Evolutionary conservation across 805 yeast species (phyloP).

Genomic region (Candida stauntonica): DNA sequence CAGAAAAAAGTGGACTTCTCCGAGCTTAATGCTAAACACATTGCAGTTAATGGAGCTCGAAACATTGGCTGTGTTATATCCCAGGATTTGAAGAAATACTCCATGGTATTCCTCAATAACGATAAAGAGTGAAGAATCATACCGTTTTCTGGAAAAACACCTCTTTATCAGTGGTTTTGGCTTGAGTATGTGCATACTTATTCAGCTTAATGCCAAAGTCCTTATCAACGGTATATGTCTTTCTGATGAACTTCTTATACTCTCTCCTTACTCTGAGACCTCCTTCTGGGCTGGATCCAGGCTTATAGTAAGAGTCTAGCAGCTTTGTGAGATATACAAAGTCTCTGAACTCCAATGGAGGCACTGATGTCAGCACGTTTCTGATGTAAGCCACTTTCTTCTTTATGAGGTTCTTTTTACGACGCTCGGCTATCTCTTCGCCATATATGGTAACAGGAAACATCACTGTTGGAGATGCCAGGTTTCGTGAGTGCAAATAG

Average conservation of each 20-base stretch:
- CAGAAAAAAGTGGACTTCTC: constrained; percentile 1
- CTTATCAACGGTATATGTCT: constrained; percentile 18
- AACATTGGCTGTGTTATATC: constrained; percentile 37
- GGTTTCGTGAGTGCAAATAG: constrained; percentile 17
- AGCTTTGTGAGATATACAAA: constrained; percentile 13
- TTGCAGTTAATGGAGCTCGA: constrained; percentile 28
- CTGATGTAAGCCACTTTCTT: constrained; percentile 22
- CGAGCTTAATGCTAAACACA: constrained; percentile 22
- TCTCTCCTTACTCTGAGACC: constrained; percentile 14
- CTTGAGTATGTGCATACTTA: constrained; percentile 20
- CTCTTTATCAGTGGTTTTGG: constrained; percentile 5
- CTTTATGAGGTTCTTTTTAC: constrained; percentile 21
- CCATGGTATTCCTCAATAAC: constrained; percentile 8
- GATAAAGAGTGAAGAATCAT: neutral
- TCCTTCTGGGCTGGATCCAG: neutral
- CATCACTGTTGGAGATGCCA: constrained; percentile 14
- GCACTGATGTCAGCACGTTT: constrained; percentile 10
- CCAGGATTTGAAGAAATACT: constrained; percentile 27
- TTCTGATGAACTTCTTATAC: constrained; percentile 23
- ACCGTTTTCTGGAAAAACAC: constrained; percentile 4
- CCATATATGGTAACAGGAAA: constrained; percentile 22
- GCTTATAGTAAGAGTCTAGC: constrained; percentile 12
- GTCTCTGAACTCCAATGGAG: constrained; percentile 22
- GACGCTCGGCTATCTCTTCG: constrained; percentile 17
- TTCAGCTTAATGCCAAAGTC: constrained; percentile 13